phyloP scores from a whole-genome alignment of 192 early-diverging fungal species.

The Pilaira anomala region DNA sequence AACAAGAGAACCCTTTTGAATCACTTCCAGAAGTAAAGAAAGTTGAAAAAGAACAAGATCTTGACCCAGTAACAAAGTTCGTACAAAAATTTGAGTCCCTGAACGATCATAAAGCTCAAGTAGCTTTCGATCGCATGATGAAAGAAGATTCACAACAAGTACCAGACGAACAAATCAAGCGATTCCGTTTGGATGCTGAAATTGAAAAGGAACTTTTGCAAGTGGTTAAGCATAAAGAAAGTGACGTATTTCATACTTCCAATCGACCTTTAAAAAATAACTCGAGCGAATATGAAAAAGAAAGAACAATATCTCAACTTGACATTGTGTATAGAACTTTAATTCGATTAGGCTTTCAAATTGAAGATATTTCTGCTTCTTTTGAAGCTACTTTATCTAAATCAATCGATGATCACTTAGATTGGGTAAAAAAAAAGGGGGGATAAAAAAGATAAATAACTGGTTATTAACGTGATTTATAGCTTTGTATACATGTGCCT shows the following conservation, averaged over 20 bases:
- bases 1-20: background rate
- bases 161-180: background rate
- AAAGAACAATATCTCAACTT: constrained; percentile 41
- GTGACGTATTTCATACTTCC: background rate
- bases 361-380: constrained; percentile 41
- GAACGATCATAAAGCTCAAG: constrained; percentile 3
- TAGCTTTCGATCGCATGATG: background rate
- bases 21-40: background rate
- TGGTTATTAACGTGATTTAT: constrained; percentile 32
- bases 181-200: constrained; percentile 2
- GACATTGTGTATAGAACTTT: constrained; percentile 47
- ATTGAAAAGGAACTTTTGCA: constrained; percentile 5
- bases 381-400: constrained; percentile 36
- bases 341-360: constrained; percentile 43
- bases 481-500: constrained; percentile 31
- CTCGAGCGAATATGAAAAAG: constrained; percentile 20
- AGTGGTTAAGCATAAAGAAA: background rate
- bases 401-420: constrained; percentile 41
- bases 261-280: background rate
- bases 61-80: background rate
- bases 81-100: constrained; percentile 6
- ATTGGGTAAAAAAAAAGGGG: constrained; percentile 45
- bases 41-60: background rate
- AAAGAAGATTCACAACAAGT: constrained; percentile 1
- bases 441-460: background rate